A percentile compares a stretch with the other conserved stretches of the same genome.
These are phyloP conservation scores for Corylus avellana DNA, from an alignment of 306 rosid species.

Conservation along the genomic window DNA sequence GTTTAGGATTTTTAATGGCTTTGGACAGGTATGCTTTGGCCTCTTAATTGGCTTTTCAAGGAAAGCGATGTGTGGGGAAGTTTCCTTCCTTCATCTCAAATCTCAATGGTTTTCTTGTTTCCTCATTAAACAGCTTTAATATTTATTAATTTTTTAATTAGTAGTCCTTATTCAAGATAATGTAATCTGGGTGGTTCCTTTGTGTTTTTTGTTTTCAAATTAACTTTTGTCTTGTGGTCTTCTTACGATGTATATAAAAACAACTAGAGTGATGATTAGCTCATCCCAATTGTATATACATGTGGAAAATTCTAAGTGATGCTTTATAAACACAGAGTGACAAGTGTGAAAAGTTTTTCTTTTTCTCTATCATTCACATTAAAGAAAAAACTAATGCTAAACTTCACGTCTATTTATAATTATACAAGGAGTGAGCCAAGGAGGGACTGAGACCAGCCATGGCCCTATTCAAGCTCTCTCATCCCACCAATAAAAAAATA, in stretches of 20 bases:
- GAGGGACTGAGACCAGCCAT: no score
- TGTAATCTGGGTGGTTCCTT: not conserved
- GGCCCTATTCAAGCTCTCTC: no score
- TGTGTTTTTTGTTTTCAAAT: not conserved
- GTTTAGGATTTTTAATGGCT: conserved; percentile 5
- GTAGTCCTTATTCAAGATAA: not conserved
- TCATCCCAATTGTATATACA: not conserved
- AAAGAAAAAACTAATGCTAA: not conserved
- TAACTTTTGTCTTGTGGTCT: not conserved
- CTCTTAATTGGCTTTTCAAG: conserved; percentile 18
- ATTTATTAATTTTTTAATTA: not conserved
- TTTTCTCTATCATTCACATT: not conserved
- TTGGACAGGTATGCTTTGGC: conserved; percentile 15
- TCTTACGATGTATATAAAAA: not conserved
- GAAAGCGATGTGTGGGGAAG: conserved; percentile 39
- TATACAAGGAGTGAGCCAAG: no score
- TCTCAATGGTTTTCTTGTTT: conserved; percentile 8
- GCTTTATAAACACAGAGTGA: not conserved
- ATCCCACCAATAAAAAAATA: no score
- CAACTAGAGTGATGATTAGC: not conserved
- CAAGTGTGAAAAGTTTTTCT: not conserved
- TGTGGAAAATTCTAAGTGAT: not conserved
- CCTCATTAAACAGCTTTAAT: not conserved
- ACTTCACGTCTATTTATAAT: no score
- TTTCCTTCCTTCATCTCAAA: conserved; percentile 26